phyloP scores from a whole-genome alignment of 352 stramenopile species.

The Phytophthora parvispora region DNA sequence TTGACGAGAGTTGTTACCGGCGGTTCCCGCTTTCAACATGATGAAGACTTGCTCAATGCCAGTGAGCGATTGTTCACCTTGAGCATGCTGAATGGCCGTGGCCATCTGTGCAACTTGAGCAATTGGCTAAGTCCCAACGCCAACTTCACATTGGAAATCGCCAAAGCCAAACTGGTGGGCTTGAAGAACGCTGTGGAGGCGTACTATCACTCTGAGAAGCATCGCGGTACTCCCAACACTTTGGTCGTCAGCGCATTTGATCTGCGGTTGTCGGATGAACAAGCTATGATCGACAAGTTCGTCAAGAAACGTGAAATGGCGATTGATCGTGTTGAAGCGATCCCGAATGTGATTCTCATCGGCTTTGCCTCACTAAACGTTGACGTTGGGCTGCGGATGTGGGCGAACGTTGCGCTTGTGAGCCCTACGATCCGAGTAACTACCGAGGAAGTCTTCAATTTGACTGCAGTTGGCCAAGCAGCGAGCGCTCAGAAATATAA shows the following conservation, averaged over 20 bases:
- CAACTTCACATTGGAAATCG: slow-evolving; percentile 1
- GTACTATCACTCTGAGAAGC: background rate
- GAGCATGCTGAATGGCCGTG: slow-evolving; percentile 1
- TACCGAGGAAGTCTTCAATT: background rate
- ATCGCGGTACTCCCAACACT: background rate
- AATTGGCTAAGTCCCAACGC: slow-evolving; percentile 15
- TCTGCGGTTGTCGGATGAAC: slow-evolving; percentile 13
- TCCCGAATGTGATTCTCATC: slow-evolving; percentile 21
- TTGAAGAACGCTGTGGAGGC: slow-evolving; percentile 2
- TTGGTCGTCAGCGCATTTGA: slow-evolving; percentile 18
- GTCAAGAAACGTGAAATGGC: slow-evolving; percentile 5
- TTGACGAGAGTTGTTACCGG: slow-evolving; percentile 1
- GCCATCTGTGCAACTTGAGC: background rate
- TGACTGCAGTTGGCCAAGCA: slow-evolving; percentile 6
- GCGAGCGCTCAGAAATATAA: background rate
- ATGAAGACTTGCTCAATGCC: background rate
- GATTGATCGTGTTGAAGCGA: background rate
- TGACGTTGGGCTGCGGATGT: slow-evolving; percentile 10
- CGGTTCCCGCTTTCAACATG: background rate
- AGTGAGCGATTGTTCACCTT: background rate
- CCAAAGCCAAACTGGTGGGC: slow-evolving; percentile 15
- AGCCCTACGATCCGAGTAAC: slow-evolving; percentile 10
- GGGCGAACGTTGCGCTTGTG: slow-evolving; percentile 23
- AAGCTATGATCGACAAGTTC: slow-evolving; percentile 13
- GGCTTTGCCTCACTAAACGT: slow-evolving; percentile 16